Conservation (phyloP, 345 rosid species). For the Orychophragmus violaceus region DNA sequence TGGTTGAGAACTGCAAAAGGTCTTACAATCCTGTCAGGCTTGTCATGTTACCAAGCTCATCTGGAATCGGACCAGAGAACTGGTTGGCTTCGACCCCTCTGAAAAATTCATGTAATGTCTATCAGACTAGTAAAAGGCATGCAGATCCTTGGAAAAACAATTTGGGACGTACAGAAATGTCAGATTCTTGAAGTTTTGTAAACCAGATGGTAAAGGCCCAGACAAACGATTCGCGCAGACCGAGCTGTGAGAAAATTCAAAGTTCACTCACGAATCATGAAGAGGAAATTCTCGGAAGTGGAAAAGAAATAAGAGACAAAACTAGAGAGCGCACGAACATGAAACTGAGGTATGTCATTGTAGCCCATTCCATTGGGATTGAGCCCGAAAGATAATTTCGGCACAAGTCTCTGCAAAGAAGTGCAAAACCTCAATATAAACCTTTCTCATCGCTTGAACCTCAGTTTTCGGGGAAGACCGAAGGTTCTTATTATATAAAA, state of each 20-base stretch:
- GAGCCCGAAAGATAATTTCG: slow-evolving; percentile 46
- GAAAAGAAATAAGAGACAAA: not conserved
- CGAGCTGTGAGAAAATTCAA: slow-evolving; percentile 23
- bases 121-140: not conserved
- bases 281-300: not conserved
- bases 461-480: no score
- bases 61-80: slow-evolving; percentile 43
- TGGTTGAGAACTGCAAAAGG: not conserved
- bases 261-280: not conserved
- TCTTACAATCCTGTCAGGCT: slow-evolving; percentile 40
- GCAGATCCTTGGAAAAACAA: not conserved
- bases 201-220: slow-evolving; percentile 38
- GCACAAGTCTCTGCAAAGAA: not conserved
- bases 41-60: slow-evolving; percentile 42
- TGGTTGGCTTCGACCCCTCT: slow-evolving; percentile 49
- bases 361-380: slow-evolving; percentile 51
- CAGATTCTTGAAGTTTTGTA: slow-evolving; percentile 43
- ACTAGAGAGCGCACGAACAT: slow-evolving; percentile 33
- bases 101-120: not conserved
- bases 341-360: slow-evolving; percentile 24
- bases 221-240: slow-evolving; percentile 38
- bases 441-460: not conserved
- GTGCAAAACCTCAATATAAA: not conserved
- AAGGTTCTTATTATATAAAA: no score
- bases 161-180: slow-evolving; percentile 32